Base-by-base conservation (phyloP, 768 basidiomycete genomes). In the Suillus placidus region DNA sequence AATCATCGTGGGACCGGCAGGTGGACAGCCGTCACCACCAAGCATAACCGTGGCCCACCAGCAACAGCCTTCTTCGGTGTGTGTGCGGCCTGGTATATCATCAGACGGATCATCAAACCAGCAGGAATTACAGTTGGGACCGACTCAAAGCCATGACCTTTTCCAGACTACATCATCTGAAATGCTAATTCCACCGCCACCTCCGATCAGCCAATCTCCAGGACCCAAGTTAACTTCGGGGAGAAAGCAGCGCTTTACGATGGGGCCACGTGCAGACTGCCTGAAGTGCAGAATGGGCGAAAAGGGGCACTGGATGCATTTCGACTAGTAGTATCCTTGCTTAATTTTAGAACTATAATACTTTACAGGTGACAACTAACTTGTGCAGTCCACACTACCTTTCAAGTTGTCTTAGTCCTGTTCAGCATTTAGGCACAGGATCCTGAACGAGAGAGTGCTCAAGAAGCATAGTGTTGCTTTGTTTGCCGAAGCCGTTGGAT, bases 301-400 rank as follows among this genome's bases (percentile, higher is more conserved):
- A 1, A 88, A 87, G 72, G 91, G 91, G 4, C 91, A 92, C 71
- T 91, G 84, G 77, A 85, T 87, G 76, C 91, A 92, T 77, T 81
- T 88, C 66, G 84, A 85, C 69, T 88, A 69, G 18, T 42, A 60
- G 18, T 42, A 43, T 18, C 38, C 14, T 60, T 42, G 18, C 40
- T 32, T 60, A 30, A 42, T 32, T 16, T 32, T 32, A 60, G 58
- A 60, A 6, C 30, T 42, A 60, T 37, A 42, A 60, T 60, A 55
- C 12, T 35, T 55, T 42, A 60, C 58, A 58, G 9, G 37, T 42
- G 38, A 42, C 10, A 26, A n/a, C 34, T 55, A 35, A 55, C 20
- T 34, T 40, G 18, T 42, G 58, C 12, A 20, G 6, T 20, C 10
- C 18, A 40, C 38, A 6, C 16, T 23, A 23, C 35, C 20, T 13